Conservation (phyloP, 78 protist species). For the Blattamonas nauphoetae region DNA sequence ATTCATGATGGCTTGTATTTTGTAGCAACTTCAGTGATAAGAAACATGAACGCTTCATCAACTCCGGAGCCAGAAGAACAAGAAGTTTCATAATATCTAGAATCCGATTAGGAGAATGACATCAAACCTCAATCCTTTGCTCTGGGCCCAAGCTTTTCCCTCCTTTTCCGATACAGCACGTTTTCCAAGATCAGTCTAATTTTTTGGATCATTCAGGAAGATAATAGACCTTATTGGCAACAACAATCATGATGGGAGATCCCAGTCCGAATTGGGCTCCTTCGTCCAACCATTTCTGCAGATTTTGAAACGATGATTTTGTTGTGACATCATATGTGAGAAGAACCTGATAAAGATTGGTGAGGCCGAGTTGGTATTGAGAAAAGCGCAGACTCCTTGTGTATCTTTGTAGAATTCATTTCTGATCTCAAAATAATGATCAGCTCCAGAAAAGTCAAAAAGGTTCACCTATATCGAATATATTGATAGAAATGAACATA, state of each 20-base stretch:
- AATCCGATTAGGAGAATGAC: too few species aligned
- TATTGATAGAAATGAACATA: background rate
- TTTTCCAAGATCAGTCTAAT: background rate
- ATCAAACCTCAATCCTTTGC: slow-evolving; percentile 1
- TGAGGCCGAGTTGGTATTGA: background rate
- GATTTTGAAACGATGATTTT: slow-evolving; percentile 6
- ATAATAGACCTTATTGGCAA: slow-evolving; percentile 44
- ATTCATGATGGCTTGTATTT: background rate
- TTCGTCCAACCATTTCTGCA: slow-evolving; percentile 38
- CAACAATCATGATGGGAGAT: background rate
- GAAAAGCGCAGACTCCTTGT: slow-evolving; percentile 24
- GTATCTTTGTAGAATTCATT: slow-evolving; percentile 57
- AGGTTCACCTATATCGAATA: slow-evolving; percentile 29
- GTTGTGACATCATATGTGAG: slow-evolving; percentile 44
- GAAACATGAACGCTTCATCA: slow-evolving; percentile 10
- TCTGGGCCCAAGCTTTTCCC: slow-evolving; percentile 28
- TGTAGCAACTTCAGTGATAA: background rate
- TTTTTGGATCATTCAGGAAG: background rate
- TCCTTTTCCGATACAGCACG: slow-evolving; percentile 24
- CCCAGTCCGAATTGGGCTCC: slow-evolving; percentile 20
- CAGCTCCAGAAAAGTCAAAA: slow-evolving; percentile 55
- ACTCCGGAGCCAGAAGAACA: slow-evolving; percentile 30
- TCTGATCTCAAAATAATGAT: slow-evolving; percentile 37
- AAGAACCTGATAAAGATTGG: background rate
- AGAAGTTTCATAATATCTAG: slow-evolving; percentile 38